Conservation (phyloP, 192 early-diverging fungal species). For the Linnemannia hyalina region DNA sequence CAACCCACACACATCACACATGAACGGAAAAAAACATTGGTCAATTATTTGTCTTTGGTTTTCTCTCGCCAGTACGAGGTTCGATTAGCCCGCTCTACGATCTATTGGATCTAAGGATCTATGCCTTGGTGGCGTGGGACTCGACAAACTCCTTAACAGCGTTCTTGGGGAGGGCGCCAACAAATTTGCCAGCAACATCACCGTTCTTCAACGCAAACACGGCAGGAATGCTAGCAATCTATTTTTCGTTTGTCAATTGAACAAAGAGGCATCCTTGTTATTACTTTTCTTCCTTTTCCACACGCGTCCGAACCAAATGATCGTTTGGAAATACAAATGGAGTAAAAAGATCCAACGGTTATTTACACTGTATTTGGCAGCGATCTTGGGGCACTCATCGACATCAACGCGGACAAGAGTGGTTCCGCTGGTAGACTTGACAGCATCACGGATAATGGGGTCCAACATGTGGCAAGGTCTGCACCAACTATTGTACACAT, state of each 20-base stretch:
- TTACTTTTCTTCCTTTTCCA: no score
- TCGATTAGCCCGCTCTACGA: background rate
- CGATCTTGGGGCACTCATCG: constrained; percentile 73
- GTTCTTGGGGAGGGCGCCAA: constrained; percentile 69
- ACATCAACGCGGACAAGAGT: constrained; percentile 84
- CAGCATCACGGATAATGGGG: constrained; percentile 75
- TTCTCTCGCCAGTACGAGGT: background rate
- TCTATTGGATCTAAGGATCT: background rate
- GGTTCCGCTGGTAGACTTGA: constrained; percentile 72
- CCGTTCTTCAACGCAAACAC: constrained; percentile 80
- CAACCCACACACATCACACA: no score
- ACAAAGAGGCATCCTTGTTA: no score
- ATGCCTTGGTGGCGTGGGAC: constrained; percentile 34
- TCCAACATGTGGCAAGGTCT: constrained; percentile 84
- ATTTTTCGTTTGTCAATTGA: no score
- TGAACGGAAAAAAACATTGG: no score
- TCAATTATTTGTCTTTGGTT: background rate
- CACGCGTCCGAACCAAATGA: no score
- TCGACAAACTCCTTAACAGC: constrained; percentile 71
- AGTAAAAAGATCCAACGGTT: background rate
- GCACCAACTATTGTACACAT: constrained; percentile 74
- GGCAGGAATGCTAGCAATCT: constrained; percentile 81
- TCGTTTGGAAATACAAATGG: no score
- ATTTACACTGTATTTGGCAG: constrained; percentile 73
- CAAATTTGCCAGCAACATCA: constrained; percentile 71